Percentiles rank a stretch among this genome's conserved stretches.
Evolutionary conservation across 768 basidiomycete genomes (phyloP).

Genomic region (Hericium rajendrae): DNA sequence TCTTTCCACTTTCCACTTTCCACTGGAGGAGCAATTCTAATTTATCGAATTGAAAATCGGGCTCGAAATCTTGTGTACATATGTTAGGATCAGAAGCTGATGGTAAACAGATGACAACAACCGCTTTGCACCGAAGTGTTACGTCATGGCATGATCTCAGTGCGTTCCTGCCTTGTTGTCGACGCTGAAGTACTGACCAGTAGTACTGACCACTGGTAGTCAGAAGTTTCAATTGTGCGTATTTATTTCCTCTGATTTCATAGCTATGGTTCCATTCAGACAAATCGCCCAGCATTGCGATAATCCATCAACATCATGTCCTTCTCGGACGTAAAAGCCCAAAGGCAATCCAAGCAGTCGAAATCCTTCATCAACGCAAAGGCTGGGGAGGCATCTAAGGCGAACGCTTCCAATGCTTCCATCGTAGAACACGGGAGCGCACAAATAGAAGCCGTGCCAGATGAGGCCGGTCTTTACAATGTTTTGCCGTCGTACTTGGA

Average conservation of each 20-base stretch:
- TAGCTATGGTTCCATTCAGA: not conserved
- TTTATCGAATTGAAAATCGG: no score
- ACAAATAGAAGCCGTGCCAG: not conserved
- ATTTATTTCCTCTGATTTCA: not conserved
- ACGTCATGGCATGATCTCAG: not conserved
- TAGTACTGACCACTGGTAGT: not conserved
- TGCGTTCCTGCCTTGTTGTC: not conserved
- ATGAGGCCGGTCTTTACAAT: conserved; percentile 1
- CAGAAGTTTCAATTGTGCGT: not conserved
- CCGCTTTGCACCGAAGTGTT: not conserved
- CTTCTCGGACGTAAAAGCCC: conserved; percentile 5
- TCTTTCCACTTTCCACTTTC: no score
- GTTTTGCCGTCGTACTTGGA: conserved; percentile 6
- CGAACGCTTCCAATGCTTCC: no score
- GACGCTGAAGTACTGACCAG: not conserved
- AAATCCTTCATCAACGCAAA: conserved; percentile 6
- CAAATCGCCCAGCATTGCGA: not conserved
- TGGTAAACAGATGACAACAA: conserved; percentile 13
- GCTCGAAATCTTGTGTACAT: conserved; percentile 8
- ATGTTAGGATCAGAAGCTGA: conserved; percentile 15
- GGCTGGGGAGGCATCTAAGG: not conserved
- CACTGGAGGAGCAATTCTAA: no score
- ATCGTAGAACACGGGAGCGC: not conserved
- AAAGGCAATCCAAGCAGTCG: conserved; percentile 6
- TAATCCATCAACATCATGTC: conserved; percentile 1